Evolutionary conservation across 2,329 filamentous ascomycete species (phyloP), one percentile per base, ranked within the genome.

Genomic region (Plectosphaerella sp.): DNA sequence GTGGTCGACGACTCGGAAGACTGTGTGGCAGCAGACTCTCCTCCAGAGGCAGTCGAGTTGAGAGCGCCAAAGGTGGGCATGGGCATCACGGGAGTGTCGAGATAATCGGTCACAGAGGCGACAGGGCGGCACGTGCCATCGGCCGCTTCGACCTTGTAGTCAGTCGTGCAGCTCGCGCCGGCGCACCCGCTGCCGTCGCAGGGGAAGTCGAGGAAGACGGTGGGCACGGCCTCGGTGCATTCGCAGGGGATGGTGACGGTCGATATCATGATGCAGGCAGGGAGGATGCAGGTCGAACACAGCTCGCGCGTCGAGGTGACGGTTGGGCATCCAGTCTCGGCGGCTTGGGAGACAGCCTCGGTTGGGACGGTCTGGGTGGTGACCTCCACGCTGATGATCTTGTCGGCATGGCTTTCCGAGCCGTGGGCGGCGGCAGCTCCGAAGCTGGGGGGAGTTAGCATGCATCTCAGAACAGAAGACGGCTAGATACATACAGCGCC

Each of bases 231-330:
- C 6, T 54, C 47, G 1, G 66, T 65, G 46, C 69, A 72, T 25
- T 64, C 66, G 51, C 66, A 67, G 4, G 59, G 58, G 10, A 63
- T 64, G 18, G 59, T 66, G 16, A 71, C 49, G 5, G 67, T 70
- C 25, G 57, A 56, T 18, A 65, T 24, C 2, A 28, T 54, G 37
- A 70, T 50, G 47, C 69, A 72, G 50, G 60, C 47, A 11, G 62
- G 65, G 20, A 62, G 54, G 1, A 62, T 45, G 53, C 69, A 72
- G 1, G 65, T 69, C 12, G 63, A 61, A 59, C 69, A 72, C n/a
- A 62, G 52, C 9, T 62, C 61, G 4, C 54, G 42, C 7, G 63
- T 66, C 8, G 59, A 49, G 1, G 67, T 70, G 5, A 69, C 63
- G 10, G 68, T 70, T 18, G 69, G 69, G n/a, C 69, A 72, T 6